Percentiles rank a stretch among this genome's conserved stretches.
These are phyloP conservation scores for Eucalyptus tenuipes DNA, from an alignment of 345 rosid genomes.

Conservation along the genomic window DNA sequence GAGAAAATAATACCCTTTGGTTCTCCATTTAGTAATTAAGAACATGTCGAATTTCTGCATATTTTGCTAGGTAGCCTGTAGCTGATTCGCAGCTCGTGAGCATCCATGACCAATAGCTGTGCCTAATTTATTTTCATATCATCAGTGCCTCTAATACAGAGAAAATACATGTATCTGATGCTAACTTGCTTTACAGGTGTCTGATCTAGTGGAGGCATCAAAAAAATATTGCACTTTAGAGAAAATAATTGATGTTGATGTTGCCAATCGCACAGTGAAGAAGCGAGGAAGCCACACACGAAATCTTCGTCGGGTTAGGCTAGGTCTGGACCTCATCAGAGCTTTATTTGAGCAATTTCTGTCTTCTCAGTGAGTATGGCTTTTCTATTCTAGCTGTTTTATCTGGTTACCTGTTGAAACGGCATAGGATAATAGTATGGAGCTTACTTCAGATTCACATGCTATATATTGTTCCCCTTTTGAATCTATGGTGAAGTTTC, in stretches of 20 bases:
- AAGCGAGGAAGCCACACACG: constrained; percentile 4
- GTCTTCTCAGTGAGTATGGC: not conserved
- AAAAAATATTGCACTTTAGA: not conserved
- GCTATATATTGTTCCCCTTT: not conserved
- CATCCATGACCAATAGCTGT: not conserved
- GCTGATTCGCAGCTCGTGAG: not conserved
- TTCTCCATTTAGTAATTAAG: not conserved
- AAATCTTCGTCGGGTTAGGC: constrained; percentile 6
- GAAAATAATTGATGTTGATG: not conserved
- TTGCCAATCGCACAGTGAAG: not conserved
- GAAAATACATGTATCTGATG: not conserved
- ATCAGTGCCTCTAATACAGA: not conserved
- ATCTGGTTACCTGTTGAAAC: not conserved
- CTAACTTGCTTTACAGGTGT: not conserved
- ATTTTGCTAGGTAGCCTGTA: not conserved
- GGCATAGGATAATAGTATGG: not conserved
- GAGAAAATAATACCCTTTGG: not conserved
- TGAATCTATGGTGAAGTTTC: not conserved
- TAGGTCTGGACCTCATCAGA: constrained; percentile 5
- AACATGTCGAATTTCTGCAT: not conserved
- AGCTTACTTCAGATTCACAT: not conserved
- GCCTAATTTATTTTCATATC: not conserved
- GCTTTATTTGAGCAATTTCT: constrained; percentile 6
- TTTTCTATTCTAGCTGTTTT: not conserved
- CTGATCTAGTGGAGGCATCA: not conserved